phyloP scores from a whole-genome alignment of 176 grass and related monocot species.

The Bonia amplexicaulis region DNA sequence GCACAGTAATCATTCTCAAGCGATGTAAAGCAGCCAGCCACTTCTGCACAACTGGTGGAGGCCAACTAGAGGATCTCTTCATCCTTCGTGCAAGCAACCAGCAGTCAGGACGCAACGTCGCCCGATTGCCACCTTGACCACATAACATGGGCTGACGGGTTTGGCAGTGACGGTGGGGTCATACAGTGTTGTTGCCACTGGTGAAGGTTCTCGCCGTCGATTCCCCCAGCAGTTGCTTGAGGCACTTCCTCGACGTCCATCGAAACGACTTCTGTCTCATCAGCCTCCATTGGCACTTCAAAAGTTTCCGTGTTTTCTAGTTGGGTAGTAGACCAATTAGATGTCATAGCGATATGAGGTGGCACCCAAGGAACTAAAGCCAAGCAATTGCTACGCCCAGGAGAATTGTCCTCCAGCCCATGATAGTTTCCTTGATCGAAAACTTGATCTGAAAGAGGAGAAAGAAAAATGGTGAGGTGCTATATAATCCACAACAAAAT shows the following conservation, averaged over 20 bases:
- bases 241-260: conserved; percentile 64
- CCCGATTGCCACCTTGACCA: conserved; percentile 49
- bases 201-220: conserved; percentile 27
- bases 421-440: conserved; percentile 38
- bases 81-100: neutral
- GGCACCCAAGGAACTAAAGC: conserved; percentile 79
- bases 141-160: conserved; percentile 52
- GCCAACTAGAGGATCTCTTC: conserved; percentile 28
- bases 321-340: conserved; percentile 15
- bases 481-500: neutral
- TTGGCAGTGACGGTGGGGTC: conserved; percentile 30
- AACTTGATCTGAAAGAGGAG: conserved; percentile 40
- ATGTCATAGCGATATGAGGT: neutral
- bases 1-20: conserved; percentile 10
- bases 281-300: conserved; percentile 55
- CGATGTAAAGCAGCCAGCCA: neutral
- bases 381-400: conserved; percentile 45
- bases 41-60: neutral
- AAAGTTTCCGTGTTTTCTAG: neutral
- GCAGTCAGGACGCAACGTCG: neutral
- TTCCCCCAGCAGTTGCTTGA: neutral
- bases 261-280: conserved; percentile 43
- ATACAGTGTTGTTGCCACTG: conserved; percentile 69
- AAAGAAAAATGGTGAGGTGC: neutral
- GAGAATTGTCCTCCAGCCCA: conserved; percentile 53